Conservation (phyloP, 768 basidiomycete genomes). For the Pleurotus sapidus region DNA sequence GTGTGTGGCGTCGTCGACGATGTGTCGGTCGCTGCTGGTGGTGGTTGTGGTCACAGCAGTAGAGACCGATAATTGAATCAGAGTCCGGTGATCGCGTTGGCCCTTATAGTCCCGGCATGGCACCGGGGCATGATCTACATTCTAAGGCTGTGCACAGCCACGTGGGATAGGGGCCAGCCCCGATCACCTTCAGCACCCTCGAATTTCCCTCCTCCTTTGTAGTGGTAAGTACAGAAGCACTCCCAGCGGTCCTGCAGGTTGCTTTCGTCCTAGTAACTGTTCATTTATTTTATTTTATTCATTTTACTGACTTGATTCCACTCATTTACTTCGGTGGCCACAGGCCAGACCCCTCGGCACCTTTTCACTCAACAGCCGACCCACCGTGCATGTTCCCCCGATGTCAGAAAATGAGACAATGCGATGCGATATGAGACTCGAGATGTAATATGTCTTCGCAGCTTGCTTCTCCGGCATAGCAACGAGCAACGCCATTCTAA, state of each 20-base stretch:
- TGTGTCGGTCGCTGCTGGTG: not conserved
- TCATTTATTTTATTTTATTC: not conserved
- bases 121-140: not conserved
- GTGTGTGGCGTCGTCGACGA: slow-evolving; percentile 18
- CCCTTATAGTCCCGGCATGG: not conserved
- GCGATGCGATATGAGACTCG: too few species aligned
- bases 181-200: not conserved
- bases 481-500: too few species aligned
- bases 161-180: slow-evolving; percentile 3
- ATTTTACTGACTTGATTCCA: not conserved
- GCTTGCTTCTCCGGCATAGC: too few species aligned
- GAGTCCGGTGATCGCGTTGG: not conserved
- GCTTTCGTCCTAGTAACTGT: not conserved
- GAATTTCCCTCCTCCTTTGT: not conserved
- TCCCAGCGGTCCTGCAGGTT: not conserved
- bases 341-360: not conserved
- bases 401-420: not conserved
- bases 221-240: not conserved
- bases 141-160: slow-evolving; percentile 2
- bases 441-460: too few species aligned
- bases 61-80: not conserved
- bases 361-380: not conserved
- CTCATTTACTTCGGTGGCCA: not conserved
- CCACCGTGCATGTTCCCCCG: not conserved
- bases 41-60: not conserved